phyloP scores from a whole-genome alignment of 371 early-diverging fungal species.

The Blyttiomyces sp. region DNA sequence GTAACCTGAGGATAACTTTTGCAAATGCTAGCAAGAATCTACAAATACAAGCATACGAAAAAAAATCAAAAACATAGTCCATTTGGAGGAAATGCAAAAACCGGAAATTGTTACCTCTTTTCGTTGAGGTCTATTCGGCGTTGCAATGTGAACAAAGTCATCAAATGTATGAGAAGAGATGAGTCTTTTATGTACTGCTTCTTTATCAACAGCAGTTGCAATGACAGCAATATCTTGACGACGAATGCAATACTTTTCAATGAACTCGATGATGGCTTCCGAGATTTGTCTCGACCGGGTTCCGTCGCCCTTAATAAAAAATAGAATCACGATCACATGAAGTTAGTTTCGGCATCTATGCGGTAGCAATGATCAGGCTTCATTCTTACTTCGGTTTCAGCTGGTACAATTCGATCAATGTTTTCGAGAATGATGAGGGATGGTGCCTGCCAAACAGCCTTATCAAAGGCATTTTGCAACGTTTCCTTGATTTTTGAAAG shows the following conservation, averaged over 20 bases:
- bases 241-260: conserved; percentile 3
- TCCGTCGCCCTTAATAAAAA: conserved; percentile 70
- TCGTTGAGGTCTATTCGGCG: conserved; percentile 69
- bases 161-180: conserved; percentile 65
- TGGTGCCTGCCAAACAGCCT: conserved; percentile 68
- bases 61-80: neutral
- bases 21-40: neutral
- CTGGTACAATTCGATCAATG: conserved; percentile 57
- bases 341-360: no score
- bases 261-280: conserved; percentile 54
- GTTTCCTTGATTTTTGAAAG: conserved; percentile 61
- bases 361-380: no score
- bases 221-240: conserved; percentile 49
- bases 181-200: conserved; percentile 62
- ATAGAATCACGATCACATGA: no score
- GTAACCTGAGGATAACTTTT: conserved; percentile 1
- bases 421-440: conserved; percentile 43
- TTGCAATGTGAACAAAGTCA: conserved; percentile 60
- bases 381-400: conserved; percentile 82
- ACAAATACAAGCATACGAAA: neutral
- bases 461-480: conserved; percentile 59
- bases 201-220: conserved; percentile 67
- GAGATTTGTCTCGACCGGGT: conserved; percentile 67
- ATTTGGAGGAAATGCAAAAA: neutral
- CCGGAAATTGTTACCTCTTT: conserved; percentile 15